Conservation (phyloP, 305 asterid species). For the Plantago coronopus region DNA sequence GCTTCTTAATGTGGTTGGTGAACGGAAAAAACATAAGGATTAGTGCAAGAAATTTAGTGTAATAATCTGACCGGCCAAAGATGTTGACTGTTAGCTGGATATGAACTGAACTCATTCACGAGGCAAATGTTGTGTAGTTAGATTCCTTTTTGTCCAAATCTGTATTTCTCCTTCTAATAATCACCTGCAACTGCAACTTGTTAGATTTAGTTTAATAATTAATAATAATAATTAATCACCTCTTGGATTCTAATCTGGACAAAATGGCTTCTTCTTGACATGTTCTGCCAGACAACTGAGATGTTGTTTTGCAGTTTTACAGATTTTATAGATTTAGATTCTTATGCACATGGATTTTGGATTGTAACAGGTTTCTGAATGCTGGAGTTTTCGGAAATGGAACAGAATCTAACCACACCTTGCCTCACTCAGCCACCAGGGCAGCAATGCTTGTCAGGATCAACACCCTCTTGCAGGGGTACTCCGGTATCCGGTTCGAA, state of each 20-base stretch:
- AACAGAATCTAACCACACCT: constrained; percentile 54
- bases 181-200: background rate
- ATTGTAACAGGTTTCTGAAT: constrained; percentile 50
- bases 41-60: background rate
- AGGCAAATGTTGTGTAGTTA: background rate
- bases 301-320: no score
- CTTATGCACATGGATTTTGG: background rate
- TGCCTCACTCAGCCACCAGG: constrained; percentile 70
- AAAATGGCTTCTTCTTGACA: no score
- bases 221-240: no score
- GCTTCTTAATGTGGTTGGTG: background rate
- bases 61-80: constrained; percentile 1
- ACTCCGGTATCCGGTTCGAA: constrained; percentile 79
- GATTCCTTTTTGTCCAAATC: constrained; percentile 7
- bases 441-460: constrained; percentile 90
- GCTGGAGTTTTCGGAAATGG: constrained; percentile 80
- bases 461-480: constrained; percentile 85
- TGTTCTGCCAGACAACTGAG: no score
- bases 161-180: no score
- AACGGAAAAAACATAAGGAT: no score
- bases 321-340: no score
- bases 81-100: constrained; percentile 3
- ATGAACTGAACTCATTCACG: background rate
- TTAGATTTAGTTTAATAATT: no score
- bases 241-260: no score